Evolutionary conservation across 139 green algal genomes (phyloP), one percentile per base, ranked within the genome.

Genomic region (Coccomyxa sp.): DNA sequence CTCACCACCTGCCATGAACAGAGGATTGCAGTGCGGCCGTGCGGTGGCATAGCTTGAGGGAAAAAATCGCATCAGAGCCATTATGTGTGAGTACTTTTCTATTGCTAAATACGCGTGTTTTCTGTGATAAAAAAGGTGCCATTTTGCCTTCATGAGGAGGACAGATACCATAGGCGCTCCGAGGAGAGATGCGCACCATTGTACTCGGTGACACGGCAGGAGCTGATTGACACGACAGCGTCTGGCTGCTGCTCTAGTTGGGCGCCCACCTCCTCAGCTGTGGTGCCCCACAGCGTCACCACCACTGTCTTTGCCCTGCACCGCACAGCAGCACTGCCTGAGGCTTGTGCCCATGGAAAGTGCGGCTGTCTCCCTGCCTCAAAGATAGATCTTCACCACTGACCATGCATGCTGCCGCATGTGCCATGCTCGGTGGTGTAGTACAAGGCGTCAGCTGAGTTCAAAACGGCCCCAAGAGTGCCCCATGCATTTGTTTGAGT

Each of bases 261-360:
- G 4, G 81, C n/a, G 0, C 83, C 82, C 23, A 58, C 59, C 30
- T 68, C 75, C 30, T 88, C 88, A 0, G 91, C 89, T 0, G 86
- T 81, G 45, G 90, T 76, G 60, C 86, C 88, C 94, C 94, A 98
- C 82, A 97, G 85, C 0, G 94, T 97, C 38, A 96, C 76, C 16
- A 83, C 79, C 58, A 98, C 92, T 1, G 89, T 94, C 86, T 93
- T 94, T 28, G 84, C 59, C 75, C 88, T 95, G 86, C 76, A 82
- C 13, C 31, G 76, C 63, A 21, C 63, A 71, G 63, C 63, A 71
- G 63, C 9, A 7, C 63, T 25, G 63, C 63, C 4, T 71, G 7
- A 21, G 18, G 63, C 4, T 1, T 9, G 18, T 71, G 63, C 18
- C 1, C 7, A 21, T 28, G 18, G 4, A 71, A 71, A 28, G 63